phyloP scores from a whole-genome alignment of 148 eudicot genomes.

The Arbutus unedo region DNA sequence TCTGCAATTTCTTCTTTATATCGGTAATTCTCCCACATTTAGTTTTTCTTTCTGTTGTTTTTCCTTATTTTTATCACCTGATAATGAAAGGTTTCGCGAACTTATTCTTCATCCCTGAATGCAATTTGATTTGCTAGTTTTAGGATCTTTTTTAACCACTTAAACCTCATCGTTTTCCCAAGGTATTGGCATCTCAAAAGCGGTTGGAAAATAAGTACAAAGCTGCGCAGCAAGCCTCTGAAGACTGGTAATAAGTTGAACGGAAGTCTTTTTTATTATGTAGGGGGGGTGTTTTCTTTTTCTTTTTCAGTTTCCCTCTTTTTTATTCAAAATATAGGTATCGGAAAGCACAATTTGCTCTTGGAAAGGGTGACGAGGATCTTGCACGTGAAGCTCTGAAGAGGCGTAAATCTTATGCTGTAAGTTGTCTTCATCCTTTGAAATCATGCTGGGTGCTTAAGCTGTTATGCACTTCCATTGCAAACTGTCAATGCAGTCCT shows the following conservation, averaged over 20 bases:
- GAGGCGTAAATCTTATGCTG: slow-evolving; percentile 84
- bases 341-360: slow-evolving; percentile 78
- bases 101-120: neutral
- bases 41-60: neutral
- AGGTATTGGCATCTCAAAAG: slow-evolving; percentile 93
- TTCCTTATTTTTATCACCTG: neutral
- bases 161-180: slow-evolving; percentile 13
- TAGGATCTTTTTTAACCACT: neutral
- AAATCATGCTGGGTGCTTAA: neutral
- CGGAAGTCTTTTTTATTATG: neutral
- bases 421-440: slow-evolving; percentile 27
- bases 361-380: slow-evolving; percentile 80
- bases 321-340: slow-evolving; percentile 48
- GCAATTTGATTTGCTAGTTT: neutral
- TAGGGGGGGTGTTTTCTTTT: neutral
- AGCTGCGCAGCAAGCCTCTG: slow-evolving; percentile 81
- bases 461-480: neutral
- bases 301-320: neutral
- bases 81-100: neutral
- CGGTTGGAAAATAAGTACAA: slow-evolving; percentile 78
- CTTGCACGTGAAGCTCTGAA: slow-evolving; percentile 96
- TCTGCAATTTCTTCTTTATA: neutral
- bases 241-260: slow-evolving; percentile 57
- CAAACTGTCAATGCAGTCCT: neutral
- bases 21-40: neutral